Evolutionary conservation across 805 yeast genomes (phyloP).

Genomic region (Jamesozyma hellenica): DNA sequence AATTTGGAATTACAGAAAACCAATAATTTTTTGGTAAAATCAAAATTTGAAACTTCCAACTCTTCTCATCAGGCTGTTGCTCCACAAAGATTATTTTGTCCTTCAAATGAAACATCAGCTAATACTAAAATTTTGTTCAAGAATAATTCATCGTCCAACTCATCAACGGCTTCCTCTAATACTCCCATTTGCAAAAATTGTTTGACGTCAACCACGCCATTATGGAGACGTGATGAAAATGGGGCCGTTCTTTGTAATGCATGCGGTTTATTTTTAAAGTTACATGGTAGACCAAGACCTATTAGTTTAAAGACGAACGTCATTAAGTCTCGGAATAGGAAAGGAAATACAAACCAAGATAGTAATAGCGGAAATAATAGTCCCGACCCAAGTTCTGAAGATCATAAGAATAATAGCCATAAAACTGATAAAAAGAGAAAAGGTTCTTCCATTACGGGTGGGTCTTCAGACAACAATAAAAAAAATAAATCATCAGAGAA

Average conservation of each 20-base stretch:
- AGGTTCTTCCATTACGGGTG: background rate
- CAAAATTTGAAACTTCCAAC: background rate
- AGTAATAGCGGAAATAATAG: constrained; percentile 4
- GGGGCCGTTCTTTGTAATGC: constrained; percentile 91
- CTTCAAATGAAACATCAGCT: background rate
- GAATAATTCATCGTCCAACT: background rate
- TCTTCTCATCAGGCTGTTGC: background rate
- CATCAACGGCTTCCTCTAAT: background rate
- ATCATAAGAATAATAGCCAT: background rate
- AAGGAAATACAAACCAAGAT: constrained; percentile 26
- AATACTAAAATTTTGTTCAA: constrained; percentile 1
- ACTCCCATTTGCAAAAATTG: constrained; percentile 80
- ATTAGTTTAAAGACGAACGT: constrained; percentile 85
- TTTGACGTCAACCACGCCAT: constrained; percentile 83
- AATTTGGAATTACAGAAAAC: background rate
- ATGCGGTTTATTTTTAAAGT: constrained; percentile 78
- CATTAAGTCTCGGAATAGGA: constrained; percentile 82
- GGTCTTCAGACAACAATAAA: background rate
- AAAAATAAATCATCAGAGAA: background rate
- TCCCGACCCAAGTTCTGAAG: background rate
- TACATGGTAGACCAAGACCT: constrained; percentile 90
- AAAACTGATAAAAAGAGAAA: constrained; percentile 13
- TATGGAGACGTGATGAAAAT: constrained; percentile 90
- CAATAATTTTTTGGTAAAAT: background rate
- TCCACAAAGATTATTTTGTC: background rate